Evolutionary conservation across 345 rosid genomes (phyloP).

Genomic region (Jatropha curcas): DNA sequence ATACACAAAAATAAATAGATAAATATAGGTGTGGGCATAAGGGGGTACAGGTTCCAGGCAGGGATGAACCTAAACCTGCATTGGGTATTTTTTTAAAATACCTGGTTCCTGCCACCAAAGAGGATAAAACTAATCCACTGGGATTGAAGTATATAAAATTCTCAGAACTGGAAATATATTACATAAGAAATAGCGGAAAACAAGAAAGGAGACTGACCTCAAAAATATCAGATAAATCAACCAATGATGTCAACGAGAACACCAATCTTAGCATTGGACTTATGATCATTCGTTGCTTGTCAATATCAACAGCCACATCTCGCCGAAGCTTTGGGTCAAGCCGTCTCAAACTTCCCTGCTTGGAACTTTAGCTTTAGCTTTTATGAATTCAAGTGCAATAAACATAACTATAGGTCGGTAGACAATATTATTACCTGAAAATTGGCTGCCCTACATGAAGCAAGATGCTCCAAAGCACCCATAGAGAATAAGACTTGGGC

Average conservation of each 20-base stretch:
- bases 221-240: conserved; percentile 73
- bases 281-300: conserved; percentile 66
- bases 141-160: neutral
- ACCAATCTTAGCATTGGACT: conserved; percentile 75
- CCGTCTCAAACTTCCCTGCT: conserved; percentile 71
- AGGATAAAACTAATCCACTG: neutral
- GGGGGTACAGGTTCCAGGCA: too few species aligned
- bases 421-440: conserved; percentile 53
- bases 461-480: conserved; percentile 84
- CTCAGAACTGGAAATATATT: neutral
- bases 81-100: neutral
- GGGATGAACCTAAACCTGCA: too few species aligned
- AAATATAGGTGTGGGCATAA: too few species aligned
- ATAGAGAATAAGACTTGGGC: conserved; percentile 87
- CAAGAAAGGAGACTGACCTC: conserved; percentile 54
- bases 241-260: conserved; percentile 77
- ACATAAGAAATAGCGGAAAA: neutral
- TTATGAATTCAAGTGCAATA: conserved; percentile 13
- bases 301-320: conserved; percentile 51
- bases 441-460: conserved; percentile 67
- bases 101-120: neutral
- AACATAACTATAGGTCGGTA: conserved; percentile 8
- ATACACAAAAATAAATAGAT: too few species aligned
- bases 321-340: conserved; percentile 59
- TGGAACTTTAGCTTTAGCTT: conserved; percentile 28